Evolutionary conservation across 495 filamentous ascomycete genomes (phyloP).

Genomic region (Daldinia vernicosa): DNA sequence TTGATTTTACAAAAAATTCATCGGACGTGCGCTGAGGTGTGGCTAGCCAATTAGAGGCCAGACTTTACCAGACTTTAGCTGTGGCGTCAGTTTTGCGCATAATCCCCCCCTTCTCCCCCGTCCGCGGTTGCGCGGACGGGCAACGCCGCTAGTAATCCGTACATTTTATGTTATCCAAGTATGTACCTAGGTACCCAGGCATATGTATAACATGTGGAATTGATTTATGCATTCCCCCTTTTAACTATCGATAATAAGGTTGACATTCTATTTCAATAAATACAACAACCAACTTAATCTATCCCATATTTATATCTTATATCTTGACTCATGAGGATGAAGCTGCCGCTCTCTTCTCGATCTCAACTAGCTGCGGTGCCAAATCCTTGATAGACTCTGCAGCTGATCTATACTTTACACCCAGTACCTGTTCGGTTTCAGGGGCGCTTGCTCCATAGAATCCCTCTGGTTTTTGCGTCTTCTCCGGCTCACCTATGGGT

Average conservation of each 20-base stretch:
- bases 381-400: conserved; percentile 65
- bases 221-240: too few relatives aligned
- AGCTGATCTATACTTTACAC: conserved; percentile 63
- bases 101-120: too few relatives aligned
- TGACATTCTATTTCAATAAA: neutral
- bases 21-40: too few relatives aligned
- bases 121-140: too few relatives aligned
- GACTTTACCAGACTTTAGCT: too few relatives aligned
- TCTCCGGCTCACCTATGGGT: conserved; percentile 58
- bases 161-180: neutral
- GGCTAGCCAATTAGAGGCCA: too few relatives aligned
- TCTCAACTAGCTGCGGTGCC: conserved; percentile 30
- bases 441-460: conserved; percentile 54
- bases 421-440: conserved; percentile 64
- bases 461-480: conserved; percentile 43
- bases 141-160: too few relatives aligned
- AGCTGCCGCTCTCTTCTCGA: conserved; percentile 19
- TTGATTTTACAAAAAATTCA: too few relatives aligned
- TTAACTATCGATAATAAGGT: neutral
- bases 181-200: neutral
- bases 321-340: neutral
- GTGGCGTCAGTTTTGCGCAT: too few relatives aligned
- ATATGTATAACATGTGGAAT: too few relatives aligned
- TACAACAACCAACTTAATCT: neutral
- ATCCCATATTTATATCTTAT: neutral